Evolutionary conservation across 2,329 filamentous ascomycete genomes (phyloP).

Genomic region (Penicillium sp.): DNA sequence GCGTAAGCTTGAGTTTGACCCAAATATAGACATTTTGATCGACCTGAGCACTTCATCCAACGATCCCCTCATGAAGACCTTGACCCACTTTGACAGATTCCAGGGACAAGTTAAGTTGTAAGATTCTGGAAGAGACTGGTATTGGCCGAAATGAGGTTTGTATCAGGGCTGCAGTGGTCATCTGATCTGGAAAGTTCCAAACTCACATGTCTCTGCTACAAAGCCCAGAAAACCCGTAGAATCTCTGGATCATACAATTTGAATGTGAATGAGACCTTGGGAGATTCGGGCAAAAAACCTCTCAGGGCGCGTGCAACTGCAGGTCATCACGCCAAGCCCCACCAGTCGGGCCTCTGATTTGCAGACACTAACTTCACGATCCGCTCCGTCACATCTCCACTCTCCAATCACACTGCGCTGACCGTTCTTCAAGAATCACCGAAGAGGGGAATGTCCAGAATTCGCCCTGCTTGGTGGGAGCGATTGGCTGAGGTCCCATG

Average conservation of each 20-base stretch:
- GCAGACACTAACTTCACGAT: constrained; percentile 14
- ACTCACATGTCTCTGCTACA: constrained; percentile 14
- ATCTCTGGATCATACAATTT: constrained; percentile 6
- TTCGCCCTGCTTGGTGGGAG: neutral
- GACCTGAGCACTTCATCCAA: constrained; percentile 1
- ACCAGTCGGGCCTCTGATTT: constrained; percentile 16
- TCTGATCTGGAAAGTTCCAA: constrained; percentile 16
- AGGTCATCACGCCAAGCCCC: constrained; percentile 26
- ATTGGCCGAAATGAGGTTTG: neutral
- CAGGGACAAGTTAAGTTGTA: neutral
- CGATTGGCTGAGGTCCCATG: constrained; percentile 16
- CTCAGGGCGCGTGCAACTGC: constrained; percentile 21
- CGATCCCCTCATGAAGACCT: neutral
- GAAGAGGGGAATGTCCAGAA: constrained; percentile 12
- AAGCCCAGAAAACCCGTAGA: constrained; percentile 2
- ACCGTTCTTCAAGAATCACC: constrained; percentile 17
- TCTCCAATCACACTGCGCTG: constrained; percentile 21
- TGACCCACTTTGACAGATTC: constrained; percentile 13
- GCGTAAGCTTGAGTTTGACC: neutral
- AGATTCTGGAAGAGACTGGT: neutral
- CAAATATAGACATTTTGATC: constrained; percentile 11
- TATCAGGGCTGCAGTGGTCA: constrained; percentile 16
- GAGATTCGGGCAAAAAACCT: neutral
- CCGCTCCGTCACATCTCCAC: constrained; percentile 23
- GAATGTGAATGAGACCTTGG: constrained; percentile 14